A percentile compares a stretch with the other conserved stretches of the same genome.
These are phyloP conservation scores for Solanum stenotomum DNA, from an alignment of 257 asterid species.

Conservation along the genomic window DNA sequence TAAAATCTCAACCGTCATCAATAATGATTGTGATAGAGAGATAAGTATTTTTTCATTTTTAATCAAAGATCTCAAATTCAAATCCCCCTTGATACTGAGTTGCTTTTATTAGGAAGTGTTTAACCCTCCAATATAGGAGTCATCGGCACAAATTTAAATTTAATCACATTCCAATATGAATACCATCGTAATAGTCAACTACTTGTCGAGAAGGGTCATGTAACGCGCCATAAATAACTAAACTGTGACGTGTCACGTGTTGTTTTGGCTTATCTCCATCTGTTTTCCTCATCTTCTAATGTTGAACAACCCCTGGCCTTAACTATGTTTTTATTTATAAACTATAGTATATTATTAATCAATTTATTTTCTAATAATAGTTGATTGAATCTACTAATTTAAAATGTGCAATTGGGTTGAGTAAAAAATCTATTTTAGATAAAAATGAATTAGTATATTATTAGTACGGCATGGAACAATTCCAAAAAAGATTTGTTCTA, in stretches of 20 bases:
- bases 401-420: background rate
- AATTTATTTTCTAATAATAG: background rate
- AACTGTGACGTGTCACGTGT: background rate
- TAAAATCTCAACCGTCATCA: background rate
- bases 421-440: background rate
- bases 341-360: too few relatives aligned
- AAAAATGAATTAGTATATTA: background rate
- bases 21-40: too few relatives aligned
- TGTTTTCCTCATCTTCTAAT: background rate
- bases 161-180: too few relatives aligned
- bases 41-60: too few relatives aligned
- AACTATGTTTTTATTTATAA: background rate
- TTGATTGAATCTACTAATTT: background rate
- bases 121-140: background rate
- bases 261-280: background rate
- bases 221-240: background rate
- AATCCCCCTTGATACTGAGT: accelerated
- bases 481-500: background rate
- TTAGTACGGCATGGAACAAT: background rate
- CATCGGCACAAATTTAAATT: too few relatives aligned
- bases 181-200: background rate
- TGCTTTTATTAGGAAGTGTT: too few relatives aligned
- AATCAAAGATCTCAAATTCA: too few relatives aligned
- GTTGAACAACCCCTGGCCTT: background rate
- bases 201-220: background rate